Evolutionary conservation across 164 flowering plant genomes (phyloP).

Genomic region (Vitis amurensis): DNA sequence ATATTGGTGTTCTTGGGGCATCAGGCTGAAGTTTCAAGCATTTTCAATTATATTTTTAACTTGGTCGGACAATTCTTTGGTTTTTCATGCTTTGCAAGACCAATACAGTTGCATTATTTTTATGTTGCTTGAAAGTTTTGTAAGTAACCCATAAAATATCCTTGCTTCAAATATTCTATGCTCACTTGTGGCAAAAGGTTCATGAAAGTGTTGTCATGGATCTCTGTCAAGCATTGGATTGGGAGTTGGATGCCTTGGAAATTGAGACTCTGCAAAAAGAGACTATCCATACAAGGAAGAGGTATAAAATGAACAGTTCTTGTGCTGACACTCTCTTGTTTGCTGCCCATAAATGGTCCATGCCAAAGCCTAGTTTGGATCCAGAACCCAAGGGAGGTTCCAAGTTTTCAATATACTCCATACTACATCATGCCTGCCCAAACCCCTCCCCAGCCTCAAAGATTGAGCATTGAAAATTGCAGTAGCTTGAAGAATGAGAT

Average conservation of each 20-base stretch:
- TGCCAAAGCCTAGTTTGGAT: no score
- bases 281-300: constrained; percentile 98
- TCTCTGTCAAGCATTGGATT: constrained; percentile 96
- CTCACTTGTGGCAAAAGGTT: no score
- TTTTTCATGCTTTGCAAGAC: constrained; percentile 51
- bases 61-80: constrained; percentile 73
- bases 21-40: no score
- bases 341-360: constrained; percentile 7
- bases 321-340: constrained; percentile 74
- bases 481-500: no score
- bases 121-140: constrained; percentile 47
- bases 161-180: no score
- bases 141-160: constrained; percentile 24
- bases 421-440: no score
- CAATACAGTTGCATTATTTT: constrained; percentile 80
- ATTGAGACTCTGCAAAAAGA: constrained; percentile 99
- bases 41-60: constrained; percentile 80
- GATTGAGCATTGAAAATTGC: no score
- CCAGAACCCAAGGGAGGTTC: no score
- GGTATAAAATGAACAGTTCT: constrained; percentile 99
- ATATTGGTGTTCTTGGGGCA: no score
- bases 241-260: constrained; percentile 95
- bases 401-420: no score
- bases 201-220: no score
- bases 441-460: no score